Evolutionary conservation across 768 basidiomycete species (phyloP).

Genomic region (Lactarius vividus): DNA sequence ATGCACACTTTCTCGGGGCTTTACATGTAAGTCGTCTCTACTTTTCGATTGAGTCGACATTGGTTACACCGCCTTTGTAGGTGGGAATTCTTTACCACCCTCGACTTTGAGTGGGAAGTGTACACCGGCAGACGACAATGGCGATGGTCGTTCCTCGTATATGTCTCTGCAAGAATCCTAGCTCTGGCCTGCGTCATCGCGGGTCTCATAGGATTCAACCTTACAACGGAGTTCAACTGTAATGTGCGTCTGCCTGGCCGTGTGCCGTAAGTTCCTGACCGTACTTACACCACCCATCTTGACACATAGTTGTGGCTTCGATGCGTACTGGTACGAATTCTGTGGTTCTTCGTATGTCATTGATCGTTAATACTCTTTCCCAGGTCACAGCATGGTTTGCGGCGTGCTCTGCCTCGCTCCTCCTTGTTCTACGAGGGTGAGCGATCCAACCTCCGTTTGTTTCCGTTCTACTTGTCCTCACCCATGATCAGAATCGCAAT

Average conservation of each 20-base stretch:
- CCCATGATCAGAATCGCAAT: constrained; percentile 19
- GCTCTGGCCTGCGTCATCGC: constrained; percentile 15
- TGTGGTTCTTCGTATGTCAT: not conserved
- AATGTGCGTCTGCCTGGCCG: not conserved
- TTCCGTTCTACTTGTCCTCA: not conserved
- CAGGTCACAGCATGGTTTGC: constrained; percentile 19
- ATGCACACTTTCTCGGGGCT: constrained; percentile 21
- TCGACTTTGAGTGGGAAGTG: constrained; percentile 24
- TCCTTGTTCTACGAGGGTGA: constrained; percentile 24
- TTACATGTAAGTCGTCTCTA: constrained; percentile 10
- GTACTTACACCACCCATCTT: not conserved
- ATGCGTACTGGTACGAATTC: constrained; percentile 18
- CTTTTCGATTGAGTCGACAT: not conserved
- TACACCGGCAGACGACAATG: constrained; percentile 24
- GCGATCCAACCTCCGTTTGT: not conserved
- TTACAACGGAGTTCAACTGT: constrained; percentile 16
- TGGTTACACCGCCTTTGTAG: not conserved
- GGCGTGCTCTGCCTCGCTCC: constrained; percentile 13
- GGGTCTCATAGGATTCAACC: constrained; percentile 23
- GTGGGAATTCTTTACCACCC: constrained; percentile 23
- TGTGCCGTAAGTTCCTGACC: not conserved
- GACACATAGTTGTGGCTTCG: constrained; percentile 17
- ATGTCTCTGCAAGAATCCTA: constrained; percentile 10
- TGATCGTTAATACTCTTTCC: not conserved
- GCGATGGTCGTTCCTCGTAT: constrained; percentile 26